Evolutionary conservation across 2,329 filamentous ascomycete species (phyloP), one percentile per base, ranked within the genome.

Genomic region (Alternaria metachromatica): DNA sequence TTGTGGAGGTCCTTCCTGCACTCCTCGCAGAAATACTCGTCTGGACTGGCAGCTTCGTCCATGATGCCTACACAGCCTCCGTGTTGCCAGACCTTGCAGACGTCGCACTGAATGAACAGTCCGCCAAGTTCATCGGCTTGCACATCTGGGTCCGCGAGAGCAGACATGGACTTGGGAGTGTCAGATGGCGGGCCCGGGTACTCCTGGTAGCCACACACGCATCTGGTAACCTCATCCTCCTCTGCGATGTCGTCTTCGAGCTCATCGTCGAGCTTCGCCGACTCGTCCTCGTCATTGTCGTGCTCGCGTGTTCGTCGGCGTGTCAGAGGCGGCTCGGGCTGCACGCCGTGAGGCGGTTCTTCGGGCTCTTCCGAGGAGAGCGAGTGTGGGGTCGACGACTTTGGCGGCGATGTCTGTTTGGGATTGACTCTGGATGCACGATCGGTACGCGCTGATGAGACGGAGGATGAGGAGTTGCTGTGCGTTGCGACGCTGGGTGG

Each of bases 51-150:
- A 71, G 92, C 91, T 81, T 97, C 95, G 71, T 96, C 96, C 84
- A 97, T 94, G 76, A 99, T 97, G 64, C 96, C 95, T 63, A 99
- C 95, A 77, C 96, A 99, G 64, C 94, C 95, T 74, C 96, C 96
- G 79, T 99, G 96, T 80, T 99, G 96, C 96, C 95, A 99, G 67
- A 98, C 96, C 79, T 97, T 96, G 85, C 96, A 99, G 68, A 92
- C 86, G 82, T 98, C 96, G 87, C 96, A 99, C 84, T 98, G 95
- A 70, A 99, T 94, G 82, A 97, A 99, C 81, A 98, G 91, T 56
- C 94, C 95, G 48, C 95, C 96, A 70, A 95, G 87, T 69, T 98
- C 95, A 75, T 97, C 94, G 30, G 72, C 74, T 68, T 73, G 75
- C 18, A 71, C 62, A 58, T 78, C 77, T 64, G 84, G 89, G 83